Percentiles rank a stretch among this genome's conserved stretches.
These are phyloP conservation scores for Hygrophoropsis aurantiaca DNA, from an alignment of 768 basidiomycete species.

Conservation along the genomic window DNA sequence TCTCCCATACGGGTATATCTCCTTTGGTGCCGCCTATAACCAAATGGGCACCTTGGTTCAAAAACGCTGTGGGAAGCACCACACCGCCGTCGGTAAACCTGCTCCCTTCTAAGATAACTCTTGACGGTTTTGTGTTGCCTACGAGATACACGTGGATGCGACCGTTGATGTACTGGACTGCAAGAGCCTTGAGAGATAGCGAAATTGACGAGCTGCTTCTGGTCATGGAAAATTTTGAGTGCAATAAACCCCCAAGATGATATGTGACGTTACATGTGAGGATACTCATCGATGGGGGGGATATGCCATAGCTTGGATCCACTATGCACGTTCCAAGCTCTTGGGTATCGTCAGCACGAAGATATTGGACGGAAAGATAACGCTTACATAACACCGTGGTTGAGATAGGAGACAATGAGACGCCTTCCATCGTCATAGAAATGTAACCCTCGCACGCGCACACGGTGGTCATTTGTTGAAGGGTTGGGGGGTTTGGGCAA, in stretches of 20 bases:
- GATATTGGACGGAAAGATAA: background rate
- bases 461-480: background rate
- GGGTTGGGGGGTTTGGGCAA: too few species aligned
- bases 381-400: slow-evolving; percentile 2
- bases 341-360: background rate
- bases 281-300: background rate
- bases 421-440: background rate
- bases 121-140: background rate
- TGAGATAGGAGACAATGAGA: slow-evolving; percentile 3
- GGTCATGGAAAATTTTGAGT: background rate
- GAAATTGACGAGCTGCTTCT: background rate
- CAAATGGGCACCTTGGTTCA: background rate
- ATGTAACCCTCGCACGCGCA: background rate
- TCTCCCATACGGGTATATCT: background rate
- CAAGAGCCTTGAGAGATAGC: background rate
- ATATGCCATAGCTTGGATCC: slow-evolving; percentile 1
- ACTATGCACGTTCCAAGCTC: slow-evolving; percentile 1
- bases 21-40: background rate
- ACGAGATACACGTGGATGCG: background rate
- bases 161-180: background rate
- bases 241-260: too few species aligned
- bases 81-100: background rate
- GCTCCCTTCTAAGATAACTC: background rate
- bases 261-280: background rate
- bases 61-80: background rate